Evolutionary conservation across 306 rosid genomes (phyloP), one percentile per base, ranked within the genome.

Genomic region (Canavalia ensiformis): DNA sequence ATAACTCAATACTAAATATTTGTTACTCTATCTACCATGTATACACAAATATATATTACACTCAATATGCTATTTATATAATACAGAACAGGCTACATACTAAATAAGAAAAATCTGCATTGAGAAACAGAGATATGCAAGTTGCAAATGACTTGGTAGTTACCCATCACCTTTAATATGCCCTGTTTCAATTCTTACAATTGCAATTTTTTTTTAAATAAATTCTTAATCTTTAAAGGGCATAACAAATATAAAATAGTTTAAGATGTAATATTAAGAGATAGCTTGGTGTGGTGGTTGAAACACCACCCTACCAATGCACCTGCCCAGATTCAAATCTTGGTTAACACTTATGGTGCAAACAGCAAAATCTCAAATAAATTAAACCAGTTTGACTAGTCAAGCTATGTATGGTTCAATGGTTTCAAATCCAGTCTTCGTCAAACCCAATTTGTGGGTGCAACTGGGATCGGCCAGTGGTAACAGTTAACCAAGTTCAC

Each of bases 61-160:
- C 47, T 56, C 50, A 69, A 44, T 37, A 69, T 57, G 47, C 44
- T 65, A 55, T 42, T 60, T 25, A 25, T 25, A 55, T 74, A 50
- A 56, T 66, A 65, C 12, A 60, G 84, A 44, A 69, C 7, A 42
- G 83, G 44, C 11, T n/a, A 18, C 74, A 81, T 42, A 45, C 6
- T n/a, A 31, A 55, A 18, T 10, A 80, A 44, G 63, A 50, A 67
- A 44, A 51, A 45, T 42, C 12, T 29, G 51, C 9, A 31, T 3
- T 62, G 31, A 3, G 67, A 81, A 10, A 77, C 66, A 41, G 44
- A 39, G 34, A 46, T 60, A n/a, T 5, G 33, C 9, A 55, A 50
- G 51, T 6, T 5, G 33, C 9, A 55, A 50, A 63, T 6, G 44
- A 28, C 46, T 37, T 3, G 4, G 59, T 9, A 44, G 69, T 50